These are phyloP conservation scores for Hypoxylon sp. DNA, from an alignment of 2,329 filamentous ascomycete species.

Conservation along the genomic window DNA sequence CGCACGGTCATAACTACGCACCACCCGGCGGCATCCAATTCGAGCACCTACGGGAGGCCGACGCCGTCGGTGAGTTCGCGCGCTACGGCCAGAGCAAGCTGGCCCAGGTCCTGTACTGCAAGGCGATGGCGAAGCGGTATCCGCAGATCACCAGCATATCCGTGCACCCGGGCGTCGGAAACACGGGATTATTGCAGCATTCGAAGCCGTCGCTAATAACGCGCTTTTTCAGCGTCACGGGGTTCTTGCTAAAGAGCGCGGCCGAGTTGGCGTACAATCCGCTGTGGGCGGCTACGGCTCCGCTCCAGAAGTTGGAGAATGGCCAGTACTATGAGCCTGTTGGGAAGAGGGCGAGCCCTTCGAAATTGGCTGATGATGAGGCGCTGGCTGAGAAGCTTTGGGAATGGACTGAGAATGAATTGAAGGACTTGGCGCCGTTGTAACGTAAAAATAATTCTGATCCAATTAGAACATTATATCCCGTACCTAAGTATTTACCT, in stretches of 20 bases:
- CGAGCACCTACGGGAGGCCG: slow-evolving; percentile 47
- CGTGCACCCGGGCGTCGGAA: slow-evolving; percentile 60
- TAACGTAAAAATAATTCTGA: no score
- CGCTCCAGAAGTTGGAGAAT: slow-evolving; percentile 39
- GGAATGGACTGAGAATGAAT: slow-evolving; percentile 54
- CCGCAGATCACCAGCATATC: slow-evolving; percentile 56
- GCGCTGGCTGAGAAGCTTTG: slow-evolving; percentile 49
- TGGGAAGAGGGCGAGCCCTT: slow-evolving; percentile 45
- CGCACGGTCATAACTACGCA: neutral
- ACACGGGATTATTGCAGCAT: slow-evolving; percentile 49
- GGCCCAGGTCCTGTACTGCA: slow-evolving; percentile 62
- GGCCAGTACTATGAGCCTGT: slow-evolving; percentile 58
- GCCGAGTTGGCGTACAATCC: slow-evolving; percentile 56
- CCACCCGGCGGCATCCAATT: slow-evolving; percentile 50
- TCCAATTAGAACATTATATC: no score
- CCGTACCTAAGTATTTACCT: no score
- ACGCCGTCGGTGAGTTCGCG: slow-evolving; percentile 50
- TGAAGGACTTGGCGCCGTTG: slow-evolving; percentile 26
- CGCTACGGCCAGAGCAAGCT: slow-evolving; percentile 66
- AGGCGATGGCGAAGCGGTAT: slow-evolving; percentile 58
- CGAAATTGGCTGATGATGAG: slow-evolving; percentile 37
- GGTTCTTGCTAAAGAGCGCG: slow-evolving; percentile 46
- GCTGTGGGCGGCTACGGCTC: slow-evolving; percentile 58
- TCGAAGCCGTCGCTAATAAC: slow-evolving; percentile 41
- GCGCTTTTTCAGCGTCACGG: slow-evolving; percentile 21